Evolutionary conservation across 2,329 filamentous ascomycete species (phyloP).

Genomic region (Paecilomyces formosus): DNA sequence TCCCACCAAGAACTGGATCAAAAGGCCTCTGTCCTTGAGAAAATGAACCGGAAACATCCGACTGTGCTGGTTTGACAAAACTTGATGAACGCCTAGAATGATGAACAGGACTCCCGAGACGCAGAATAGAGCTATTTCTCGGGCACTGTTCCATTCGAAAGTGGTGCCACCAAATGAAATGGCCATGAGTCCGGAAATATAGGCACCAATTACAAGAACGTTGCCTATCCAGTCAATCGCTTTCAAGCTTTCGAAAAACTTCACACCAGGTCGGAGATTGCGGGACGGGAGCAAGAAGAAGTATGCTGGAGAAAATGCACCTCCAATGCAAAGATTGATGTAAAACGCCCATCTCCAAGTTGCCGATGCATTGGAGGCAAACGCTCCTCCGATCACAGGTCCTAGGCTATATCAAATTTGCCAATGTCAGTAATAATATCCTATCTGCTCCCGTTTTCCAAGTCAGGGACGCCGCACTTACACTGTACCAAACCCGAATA

Average conservation of each 20-base stretch:
- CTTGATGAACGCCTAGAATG: conserved; percentile 41
- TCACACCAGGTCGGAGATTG: conserved; percentile 11
- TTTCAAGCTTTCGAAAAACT: conserved; percentile 12
- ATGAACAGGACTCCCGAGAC: conserved; percentile 38
- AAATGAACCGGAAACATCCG: conserved; percentile 45
- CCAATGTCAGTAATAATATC: neutral
- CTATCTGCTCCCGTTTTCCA: too few relatives aligned
- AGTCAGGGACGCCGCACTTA: too few relatives aligned
- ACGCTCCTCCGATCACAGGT: conserved; percentile 30
- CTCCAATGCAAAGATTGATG: conserved; percentile 46
- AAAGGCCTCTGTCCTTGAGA: conserved; percentile 26
- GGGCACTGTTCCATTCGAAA: conserved; percentile 40
- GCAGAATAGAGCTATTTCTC: conserved; percentile 42
- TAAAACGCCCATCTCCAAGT: conserved; percentile 40
- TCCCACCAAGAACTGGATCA: conserved; percentile 38
- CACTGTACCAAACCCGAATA: too few relatives aligned
- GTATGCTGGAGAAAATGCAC: conserved; percentile 32
- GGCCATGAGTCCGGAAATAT: conserved; percentile 37
- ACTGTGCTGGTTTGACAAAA: conserved; percentile 36
- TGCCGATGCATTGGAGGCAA: conserved; percentile 15
- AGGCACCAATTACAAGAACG: conserved; percentile 33
- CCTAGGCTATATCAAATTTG: conserved; percentile 12
- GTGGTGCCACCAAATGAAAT: conserved; percentile 43
- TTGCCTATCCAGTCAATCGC: conserved; percentile 39
- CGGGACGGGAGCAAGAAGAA: conserved; percentile 33